Evolutionary conservation across 2,329 filamentous ascomycete species (phyloP), one percentile per base, ranked within the genome.

Genomic region (Diaporthe ampelina): DNA sequence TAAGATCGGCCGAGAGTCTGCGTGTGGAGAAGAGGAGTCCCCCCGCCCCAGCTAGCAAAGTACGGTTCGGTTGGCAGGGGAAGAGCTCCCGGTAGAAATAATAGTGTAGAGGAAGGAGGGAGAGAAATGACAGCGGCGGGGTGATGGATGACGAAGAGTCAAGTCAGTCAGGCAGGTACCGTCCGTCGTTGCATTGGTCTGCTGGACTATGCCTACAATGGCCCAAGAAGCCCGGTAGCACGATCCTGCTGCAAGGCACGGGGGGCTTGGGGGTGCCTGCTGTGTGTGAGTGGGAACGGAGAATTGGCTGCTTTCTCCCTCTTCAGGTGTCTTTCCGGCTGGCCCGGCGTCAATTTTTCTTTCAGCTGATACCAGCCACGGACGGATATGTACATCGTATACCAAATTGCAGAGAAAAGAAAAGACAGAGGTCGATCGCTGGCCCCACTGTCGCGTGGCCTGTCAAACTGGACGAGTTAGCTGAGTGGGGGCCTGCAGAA

Each of bases 231-330:
- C 21, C n/a, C 35, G 63, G 32, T 40, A 54, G 48, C 32, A 68
- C 63, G 48, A 68, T 54, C 48, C 48, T 54, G 63, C 63, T 68
- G 63, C 63, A 68, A 68, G 63, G 63, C 63, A 68, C 63, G 45
- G 48, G 63, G 63, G 63, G 10, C 7, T 65, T 21, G 45, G 37
- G 6, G 15, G 4, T 43, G 40, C 3, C 15, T 43, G 40, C 4
- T 11, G 10, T 10, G 45, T 52, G 61, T n/a, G 43, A 50, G 61
- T 67, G 61, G 61, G 40, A 67, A 67, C 43, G 61, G 43, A 50
- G 13, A 50, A 50, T 67, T 50, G 26, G 29, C 29, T 32, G 29
- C 17, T 29, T 32, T 11, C 5, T 32, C n/a, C 19, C 26, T 48
- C 29, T 67, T 37, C 8, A 37, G 35, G 2, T 40, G 32, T 35